Base-by-base conservation (phyloP, 108 stramenopile genomes). In the Stephanodiscus triporus region DNA sequence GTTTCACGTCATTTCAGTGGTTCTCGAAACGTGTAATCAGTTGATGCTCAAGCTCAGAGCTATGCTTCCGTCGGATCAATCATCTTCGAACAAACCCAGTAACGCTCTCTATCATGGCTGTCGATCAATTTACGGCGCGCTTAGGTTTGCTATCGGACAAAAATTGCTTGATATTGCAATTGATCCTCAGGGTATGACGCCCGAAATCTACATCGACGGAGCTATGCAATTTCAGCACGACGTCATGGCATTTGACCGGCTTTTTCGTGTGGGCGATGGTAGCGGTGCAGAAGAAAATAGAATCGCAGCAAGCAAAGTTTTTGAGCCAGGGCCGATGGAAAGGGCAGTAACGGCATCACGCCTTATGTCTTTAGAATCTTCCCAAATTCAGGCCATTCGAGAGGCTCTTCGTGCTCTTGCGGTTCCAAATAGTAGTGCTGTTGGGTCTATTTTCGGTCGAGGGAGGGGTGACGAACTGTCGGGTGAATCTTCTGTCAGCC, bases 141-240 rank as follows among this genome's bases (percentile, higher is more conserved):
- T 75, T 14, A 53, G 66, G 75, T 42, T 68, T 81, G 58, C 72
- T 32, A 59, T 93, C 4, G 84, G 80, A 14, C 80, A 85, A 50
- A 89, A 93, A 63, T 75, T 90, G 20, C 36, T 93, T 23, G 87
- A 89, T 49, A 86, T 91, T 40, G 89, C 88, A 26, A 77, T 93
- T 38, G 89, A 93, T 76, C 68, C 81, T 14, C 84, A 91, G 58
- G 81, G 80, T 13, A 82, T 86, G 78, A 88, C 84, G 1, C 86
- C 88, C 9, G 86, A 91, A 24, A 76, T 93, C 19, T 63, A 62
- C 60, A 60, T 77, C 26, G 70, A 9, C 20, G 70, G 58, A 71
- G 92, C 57, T 63, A 78, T 42, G 56, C 59, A 74, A 57, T 85
- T 66, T 85, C 53, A 50, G n/a, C 68, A 70, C 34, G 80, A 81